Conservation (phyloP, 768 basidiomycete genomes). For the Tricholoma sp. region DNA sequence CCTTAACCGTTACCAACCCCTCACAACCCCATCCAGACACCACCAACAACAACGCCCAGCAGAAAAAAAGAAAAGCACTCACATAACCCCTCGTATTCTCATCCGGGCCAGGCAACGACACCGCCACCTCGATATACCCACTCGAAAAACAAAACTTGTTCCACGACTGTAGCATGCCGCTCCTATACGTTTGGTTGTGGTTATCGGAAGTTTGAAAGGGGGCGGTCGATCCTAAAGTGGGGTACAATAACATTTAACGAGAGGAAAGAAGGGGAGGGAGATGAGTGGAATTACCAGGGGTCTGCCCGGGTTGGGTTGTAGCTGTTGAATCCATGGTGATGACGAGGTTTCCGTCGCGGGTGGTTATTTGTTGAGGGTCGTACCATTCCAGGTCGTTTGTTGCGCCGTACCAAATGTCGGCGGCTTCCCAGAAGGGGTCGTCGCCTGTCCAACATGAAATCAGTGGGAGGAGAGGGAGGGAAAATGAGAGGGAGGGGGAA, state of each 20-base stretch:
- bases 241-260: too few species aligned
- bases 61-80: slow-evolving; percentile 14
- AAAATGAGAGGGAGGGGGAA: too few species aligned
- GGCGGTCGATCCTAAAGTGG: slow-evolving; percentile 34
- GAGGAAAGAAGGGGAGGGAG: background rate
- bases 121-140: slow-evolving; percentile 70
- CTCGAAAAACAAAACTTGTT: slow-evolving; percentile 82
- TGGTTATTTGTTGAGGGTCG: slow-evolving; percentile 61
- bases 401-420: slow-evolving; percentile 62
- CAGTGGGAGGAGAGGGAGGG: slow-evolving; percentile 24
- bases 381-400: slow-evolving; percentile 77
- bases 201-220: slow-evolving; percentile 42
- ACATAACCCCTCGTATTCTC: slow-evolving; percentile 46
- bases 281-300: slow-evolving; percentile 19
- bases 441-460: slow-evolving; percentile 42
- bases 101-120: slow-evolving; percentile 55
- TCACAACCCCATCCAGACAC: background rate
- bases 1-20: too few species aligned
- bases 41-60: background rate
- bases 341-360: slow-evolving; percentile 57
- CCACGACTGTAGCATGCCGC: slow-evolving; percentile 85
- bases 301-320: slow-evolving; percentile 26
- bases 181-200: slow-evolving; percentile 59
- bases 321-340: slow-evolving; percentile 56
- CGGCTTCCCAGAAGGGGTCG: slow-evolving; percentile 35